Base-by-base conservation (phyloP, 2,329 filamentous ascomycete genomes). In the Fusarium illudens region DNA sequence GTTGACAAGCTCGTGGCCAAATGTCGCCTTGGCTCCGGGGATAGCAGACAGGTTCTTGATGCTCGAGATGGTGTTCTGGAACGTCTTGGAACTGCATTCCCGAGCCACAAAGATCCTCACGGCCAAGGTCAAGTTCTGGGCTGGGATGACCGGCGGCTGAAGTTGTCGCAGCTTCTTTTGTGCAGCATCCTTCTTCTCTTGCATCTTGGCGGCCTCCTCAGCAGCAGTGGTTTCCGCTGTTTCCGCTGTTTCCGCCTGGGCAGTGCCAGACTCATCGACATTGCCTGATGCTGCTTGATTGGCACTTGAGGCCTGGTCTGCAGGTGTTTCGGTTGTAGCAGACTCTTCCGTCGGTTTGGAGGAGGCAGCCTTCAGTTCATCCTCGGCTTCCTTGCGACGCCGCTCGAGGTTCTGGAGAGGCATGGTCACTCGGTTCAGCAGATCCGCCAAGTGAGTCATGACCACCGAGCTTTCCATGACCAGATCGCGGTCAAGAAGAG, bases 21-120 rank as follows among this genome's bases (percentile, higher is more conserved):
- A 98, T 11, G 93, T 86, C 55, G 92, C 88, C 79, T 96, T 96
- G 17, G 95, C 94, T 12, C 92, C 93, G 15, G 95, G 94, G 64
- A 99, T 96, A 36, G 92, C 90, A 6, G 94, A 98, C 42, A 99
- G 86, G 75, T 98, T 97, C 82, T 97, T 98, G 83, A 99, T 97
- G n/a, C 96, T 96, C 15, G 95, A 96, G 56, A 99, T 87, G 1
- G 96, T 98, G 79, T 98, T 96, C 76, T 96, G 92, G 85, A 99
- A 99, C 0, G 96, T 98, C 84, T 97, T 97, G 67, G 93, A 94
- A 75, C 93, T 97, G 81, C 96, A 99, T 79, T 99, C 96, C 50
- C 94, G 91, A 66, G 95, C 95, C 42, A 97, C 93, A 70, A 99
- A 92, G 60, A 99, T 97, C 77, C 96, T 96, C 72, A 98, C 92